These are phyloP conservation scores for Hortiboletus flavorubellus DNA, from an alignment of 768 basidiomycete genomes.

Conservation along the genomic window DNA sequence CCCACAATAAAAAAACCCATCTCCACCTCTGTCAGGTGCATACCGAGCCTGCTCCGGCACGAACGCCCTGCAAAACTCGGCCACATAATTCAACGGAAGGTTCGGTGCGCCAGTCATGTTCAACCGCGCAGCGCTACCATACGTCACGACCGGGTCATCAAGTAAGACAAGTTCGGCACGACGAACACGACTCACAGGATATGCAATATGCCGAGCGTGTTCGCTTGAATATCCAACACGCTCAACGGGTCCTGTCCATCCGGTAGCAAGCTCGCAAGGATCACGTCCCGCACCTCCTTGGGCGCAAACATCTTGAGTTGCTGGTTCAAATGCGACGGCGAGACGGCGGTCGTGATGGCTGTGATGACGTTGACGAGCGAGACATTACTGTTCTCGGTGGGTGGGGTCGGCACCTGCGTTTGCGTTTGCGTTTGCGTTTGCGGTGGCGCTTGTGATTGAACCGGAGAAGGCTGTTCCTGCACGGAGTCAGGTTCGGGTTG, in stretches of 20 bases:
- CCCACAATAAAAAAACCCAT: not conserved
- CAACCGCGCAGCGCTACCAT: slow-evolving; percentile 57
- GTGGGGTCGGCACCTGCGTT: slow-evolving; percentile 3
- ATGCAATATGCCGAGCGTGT: slow-evolving; percentile 66
- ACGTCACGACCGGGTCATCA: not conserved
- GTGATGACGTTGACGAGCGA: slow-evolving; percentile 41
- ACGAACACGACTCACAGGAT: slow-evolving; percentile 55
- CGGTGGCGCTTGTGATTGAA: slow-evolving; percentile 7
- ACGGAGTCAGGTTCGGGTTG: slow-evolving; percentile 15
- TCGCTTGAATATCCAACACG: slow-evolving; percentile 49
- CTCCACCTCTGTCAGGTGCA: slow-evolving; percentile 66
- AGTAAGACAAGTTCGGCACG: no score
- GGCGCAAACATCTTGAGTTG: slow-evolving; percentile 45
- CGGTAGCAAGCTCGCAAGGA: slow-evolving; percentile 51
- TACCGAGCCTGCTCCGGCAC: slow-evolving; percentile 58
- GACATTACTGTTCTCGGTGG: slow-evolving; percentile 3
- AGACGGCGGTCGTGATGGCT: slow-evolving; percentile 45
- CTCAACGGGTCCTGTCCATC: slow-evolving; percentile 67
- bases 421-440: slow-evolving; percentile 9
- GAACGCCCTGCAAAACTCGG: slow-evolving; percentile 61
- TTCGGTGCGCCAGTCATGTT: slow-evolving; percentile 33
- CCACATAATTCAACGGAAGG: slow-evolving; percentile 44
- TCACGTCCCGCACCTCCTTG: slow-evolving; percentile 55
- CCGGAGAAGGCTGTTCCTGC: slow-evolving; percentile 15
- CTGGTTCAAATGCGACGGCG: slow-evolving; percentile 38